Evolutionary conservation across 176 grass and related monocot genomes (phyloP), one percentile per base, ranked within the genome.

Genomic region (Neostapfia colusana): DNA sequence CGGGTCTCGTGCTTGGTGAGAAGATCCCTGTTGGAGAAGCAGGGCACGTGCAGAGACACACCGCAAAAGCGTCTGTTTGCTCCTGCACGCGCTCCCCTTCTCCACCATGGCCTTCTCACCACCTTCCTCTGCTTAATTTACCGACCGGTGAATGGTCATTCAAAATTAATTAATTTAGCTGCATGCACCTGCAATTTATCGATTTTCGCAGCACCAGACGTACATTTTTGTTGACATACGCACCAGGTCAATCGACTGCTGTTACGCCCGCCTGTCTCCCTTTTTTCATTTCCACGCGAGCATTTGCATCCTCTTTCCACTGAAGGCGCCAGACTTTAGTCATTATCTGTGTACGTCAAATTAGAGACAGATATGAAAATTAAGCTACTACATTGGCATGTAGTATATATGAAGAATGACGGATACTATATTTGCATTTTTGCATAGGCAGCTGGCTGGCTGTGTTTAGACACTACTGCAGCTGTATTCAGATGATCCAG

Each of bases 61-160:
- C 20, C n/a, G 7, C 31, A 3, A n/a, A n/a, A n/a, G 6, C 5
- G 46, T 49, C 2, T n/a, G 24, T 31, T 51, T 20, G 37, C 51
- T 66, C 77, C 73, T 88, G 93, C 93, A 97, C 90, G 90, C 64
- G 93, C 88, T 91, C 93, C 80, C 88, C 93, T 93, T 97, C 93
- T 91, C 88, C 93, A 97, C 84, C 93, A 97, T 64, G 84, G 81
- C 77, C 88, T 93, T 84, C 90, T 91, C 88, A 83, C 90, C 90
- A 76, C 73, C 75, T 51, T 43, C 28, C 7, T 1, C 51, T 36
- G 14, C 45, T 48, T n/a, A n/a, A n/a, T n/a, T 16, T 48, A 48
- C 45, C 45, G 45, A 48, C 45, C 14, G 45, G 45, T 16, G 45
- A 16, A 16, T 48, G 4, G 44, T 48, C 14, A 48, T 48, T 48